These are phyloP conservation scores for Sinapis alba DNA, from an alignment of 441 rosid genomes.

Conservation along the genomic window DNA sequence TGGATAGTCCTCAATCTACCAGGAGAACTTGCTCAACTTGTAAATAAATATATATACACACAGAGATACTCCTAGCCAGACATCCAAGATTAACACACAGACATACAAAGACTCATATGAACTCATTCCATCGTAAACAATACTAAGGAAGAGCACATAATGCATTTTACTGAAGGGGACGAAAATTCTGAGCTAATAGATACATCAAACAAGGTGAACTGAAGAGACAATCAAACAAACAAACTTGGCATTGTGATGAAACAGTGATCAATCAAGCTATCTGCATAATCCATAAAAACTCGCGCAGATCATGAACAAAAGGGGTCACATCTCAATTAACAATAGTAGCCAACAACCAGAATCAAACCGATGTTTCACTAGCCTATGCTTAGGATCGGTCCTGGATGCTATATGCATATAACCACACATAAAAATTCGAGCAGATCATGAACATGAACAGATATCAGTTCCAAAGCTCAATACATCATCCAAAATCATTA, in stretches of 20 bases:
- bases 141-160: not conserved
- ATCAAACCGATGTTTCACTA: no score
- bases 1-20: not conserved
- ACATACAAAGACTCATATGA: not conserved
- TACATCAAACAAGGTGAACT: not conserved
- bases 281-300: no score
- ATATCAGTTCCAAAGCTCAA: constrained; percentile 17
- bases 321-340: not conserved
- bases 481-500: constrained; percentile 4
- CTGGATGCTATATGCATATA: no score
- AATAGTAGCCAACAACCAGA: no score
- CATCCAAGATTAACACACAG: not conserved
- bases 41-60: not conserved
- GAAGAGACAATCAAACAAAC: not conserved
- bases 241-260: not conserved
- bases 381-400: no score
- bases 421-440: constrained; percentile 8
- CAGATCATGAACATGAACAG: constrained; percentile 4
- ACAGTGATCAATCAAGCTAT: not conserved
- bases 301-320: no score
- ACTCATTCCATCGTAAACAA: not conserved
- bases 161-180: not conserved
- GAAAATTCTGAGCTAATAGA: not conserved
- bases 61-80: not conserved
- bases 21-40: not conserved